These are phyloP conservation scores for Naematelia encephala DNA, from an alignment of 768 basidiomycete genomes.

Conservation along the genomic window DNA sequence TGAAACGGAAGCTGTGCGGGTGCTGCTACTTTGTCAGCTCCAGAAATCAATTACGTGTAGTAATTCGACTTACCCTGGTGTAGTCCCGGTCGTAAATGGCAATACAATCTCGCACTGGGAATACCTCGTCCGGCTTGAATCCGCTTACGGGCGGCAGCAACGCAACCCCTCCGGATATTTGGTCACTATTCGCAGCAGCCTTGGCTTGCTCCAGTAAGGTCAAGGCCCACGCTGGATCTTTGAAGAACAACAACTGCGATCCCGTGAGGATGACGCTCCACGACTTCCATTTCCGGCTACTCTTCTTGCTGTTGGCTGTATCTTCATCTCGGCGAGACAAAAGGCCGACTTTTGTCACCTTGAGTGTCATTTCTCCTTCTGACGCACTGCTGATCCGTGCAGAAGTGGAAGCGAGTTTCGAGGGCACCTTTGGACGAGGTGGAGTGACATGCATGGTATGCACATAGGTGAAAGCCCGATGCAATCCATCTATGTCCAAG, in stretches of 20 bases:
- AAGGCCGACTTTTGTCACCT: slow-evolving; percentile 74
- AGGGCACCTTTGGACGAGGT: slow-evolving; percentile 14
- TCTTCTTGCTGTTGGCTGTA: slow-evolving; percentile 66
- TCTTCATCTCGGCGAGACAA: slow-evolving; percentile 75
- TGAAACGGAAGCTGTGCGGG: slow-evolving; percentile 70
- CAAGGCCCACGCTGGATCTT: slow-evolving; percentile 49
- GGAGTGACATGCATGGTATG: slow-evolving; percentile 34
- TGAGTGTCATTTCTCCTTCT: slow-evolving; percentile 53
- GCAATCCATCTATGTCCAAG: slow-evolving; percentile 43
- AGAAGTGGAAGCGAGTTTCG: background rate
- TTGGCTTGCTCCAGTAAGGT: slow-evolving; percentile 39
- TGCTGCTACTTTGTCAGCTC: slow-evolving; percentile 54
- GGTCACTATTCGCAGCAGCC: slow-evolving; percentile 8
- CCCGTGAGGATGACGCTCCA: slow-evolving; percentile 82
- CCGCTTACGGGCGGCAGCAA: slow-evolving; percentile 51
- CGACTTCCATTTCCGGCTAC: slow-evolving; percentile 80
- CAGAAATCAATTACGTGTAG: background rate
- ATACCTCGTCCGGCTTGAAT: slow-evolving; percentile 75
- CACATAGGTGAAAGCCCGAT: slow-evolving; percentile 43
- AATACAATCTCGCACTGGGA: slow-evolving; percentile 71
- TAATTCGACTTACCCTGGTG: slow-evolving; percentile 60
- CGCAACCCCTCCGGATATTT: slow-evolving; percentile 11
- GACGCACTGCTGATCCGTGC: background rate
- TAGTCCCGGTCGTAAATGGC: slow-evolving; percentile 78
- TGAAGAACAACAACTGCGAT: slow-evolving; percentile 86